A percentile compares a stretch with the other conserved stretches of the same genome.
phyloP scores from a whole-genome alignment of 1,284 basidiomycete species.

The Ceratobasidium sp. region DNA sequence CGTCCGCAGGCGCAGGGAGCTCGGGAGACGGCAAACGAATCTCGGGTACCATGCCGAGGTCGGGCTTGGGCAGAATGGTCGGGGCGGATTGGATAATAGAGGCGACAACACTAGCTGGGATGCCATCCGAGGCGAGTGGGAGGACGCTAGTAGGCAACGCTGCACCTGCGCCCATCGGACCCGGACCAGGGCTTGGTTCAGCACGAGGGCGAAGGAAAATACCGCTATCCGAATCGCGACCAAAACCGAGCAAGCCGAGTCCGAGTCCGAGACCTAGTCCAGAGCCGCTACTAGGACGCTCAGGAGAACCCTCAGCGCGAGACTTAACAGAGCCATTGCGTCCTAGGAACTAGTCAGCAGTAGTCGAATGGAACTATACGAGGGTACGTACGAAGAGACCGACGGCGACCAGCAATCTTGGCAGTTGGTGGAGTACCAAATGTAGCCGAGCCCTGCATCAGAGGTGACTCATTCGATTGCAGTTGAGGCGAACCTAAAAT shows the following conservation, averaged over 20 bases:
- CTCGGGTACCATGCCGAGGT: not conserved
- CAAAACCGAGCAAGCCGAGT: not conserved
- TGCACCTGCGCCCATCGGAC: too few relatives aligned
- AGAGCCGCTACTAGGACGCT: not conserved
- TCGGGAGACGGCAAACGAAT: not conserved
- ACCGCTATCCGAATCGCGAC: not conserved
- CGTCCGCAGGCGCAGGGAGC: not conserved
- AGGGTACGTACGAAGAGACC: conserved; percentile 23
- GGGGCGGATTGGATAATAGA: not conserved
- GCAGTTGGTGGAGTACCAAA: conserved; percentile 6
- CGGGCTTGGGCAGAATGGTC: not conserved
- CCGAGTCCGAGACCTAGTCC: conserved; percentile 4
- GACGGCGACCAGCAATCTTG: conserved; percentile 37
- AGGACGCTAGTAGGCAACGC: too few relatives aligned
- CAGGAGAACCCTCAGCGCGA: not conserved
- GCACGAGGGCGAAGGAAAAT: not conserved
- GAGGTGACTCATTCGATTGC: conserved; percentile 14
- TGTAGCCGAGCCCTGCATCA: conserved; percentile 9
- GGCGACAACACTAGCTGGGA: not conserved
- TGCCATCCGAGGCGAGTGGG: not conserved
- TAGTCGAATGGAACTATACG: not conserved
- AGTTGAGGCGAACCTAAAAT: conserved; percentile 31
- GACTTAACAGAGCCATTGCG: conserved; percentile 8
- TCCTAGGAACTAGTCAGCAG: not conserved
- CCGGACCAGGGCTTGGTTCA: not conserved